Base-by-base conservation (phyloP, 2,329 filamentous ascomycete genomes). In the Sarocladiaceae sp. region DNA sequence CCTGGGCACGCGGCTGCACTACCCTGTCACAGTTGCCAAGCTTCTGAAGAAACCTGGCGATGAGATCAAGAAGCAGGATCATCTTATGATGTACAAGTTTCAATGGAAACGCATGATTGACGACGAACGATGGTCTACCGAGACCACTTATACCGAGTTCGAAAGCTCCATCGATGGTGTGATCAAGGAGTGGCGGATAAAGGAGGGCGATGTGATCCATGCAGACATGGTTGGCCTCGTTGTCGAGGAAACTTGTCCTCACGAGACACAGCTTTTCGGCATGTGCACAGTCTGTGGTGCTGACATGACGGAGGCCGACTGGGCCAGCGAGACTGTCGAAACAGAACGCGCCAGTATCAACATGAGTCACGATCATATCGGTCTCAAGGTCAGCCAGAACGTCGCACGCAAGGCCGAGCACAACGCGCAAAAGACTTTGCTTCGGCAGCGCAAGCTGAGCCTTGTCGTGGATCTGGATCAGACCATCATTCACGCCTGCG, bases 401-500 rank as follows among this genome's bases (percentile, higher is more conserved):
- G 89, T 96, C 64, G 94, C 94, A 13, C 82, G 82, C 47, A 84
- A 83, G 58, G 86, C 89, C 53, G 93, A 97, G 69, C 85, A 92
- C 64, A 88, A 96, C 60, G 81, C 90, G 13, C 96, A 97, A 73
- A 82, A 84, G 55, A 85, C 93, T 18, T 76, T 99, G 37, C 75
- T 99, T 39, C 79, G 84, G 54, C 82, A 87, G 56, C 83, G 87
- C 59, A 96, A 96, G 72, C 79, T 99, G 40, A 96, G 89, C 42
- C 78, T 99, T 40, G 94, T 99, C 23, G 94, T 99, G 60, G 94
- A 99, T 76, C 77, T 99, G 52, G 94, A 99, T 66, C 93, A 97
- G 74, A 99, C 94, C 53, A 94, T 99, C 62, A 99, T 99, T 59
- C 94, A 99, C 68, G 94, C 94, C 23, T 96, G 91, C 56, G 95